Evolutionary conservation across 306 rosid genomes (phyloP).

Genomic region (Dryas alaskensis): DNA sequence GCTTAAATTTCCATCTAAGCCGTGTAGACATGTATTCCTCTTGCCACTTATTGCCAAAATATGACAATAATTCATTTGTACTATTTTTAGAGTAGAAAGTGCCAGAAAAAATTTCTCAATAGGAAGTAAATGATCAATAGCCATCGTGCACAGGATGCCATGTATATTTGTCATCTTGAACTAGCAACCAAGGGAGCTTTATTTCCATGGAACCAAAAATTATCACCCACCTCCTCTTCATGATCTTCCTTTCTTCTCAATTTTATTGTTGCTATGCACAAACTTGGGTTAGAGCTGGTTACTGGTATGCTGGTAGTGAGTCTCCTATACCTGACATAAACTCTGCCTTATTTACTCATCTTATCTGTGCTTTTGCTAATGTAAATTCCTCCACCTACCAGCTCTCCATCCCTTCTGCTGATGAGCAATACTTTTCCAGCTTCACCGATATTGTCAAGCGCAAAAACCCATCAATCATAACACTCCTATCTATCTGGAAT

Average conservation of each 20-base stretch:
- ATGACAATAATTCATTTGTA: no score
- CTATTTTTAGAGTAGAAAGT: no score
- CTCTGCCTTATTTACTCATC: conserved; percentile 43
- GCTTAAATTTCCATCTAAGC: conserved; percentile 10
- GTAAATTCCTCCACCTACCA: conserved; percentile 21
- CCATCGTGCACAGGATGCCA: neutral
- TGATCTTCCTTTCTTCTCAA: neutral
- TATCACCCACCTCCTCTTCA: neutral
- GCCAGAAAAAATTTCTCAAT: no score
- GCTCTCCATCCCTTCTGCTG: conserved; percentile 30
- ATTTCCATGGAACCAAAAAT: conserved; percentile 21
- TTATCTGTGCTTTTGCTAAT: conserved; percentile 39
- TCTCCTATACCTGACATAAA: conserved; percentile 33
- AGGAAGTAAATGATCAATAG: neutral
- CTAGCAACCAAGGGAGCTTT: neutral
- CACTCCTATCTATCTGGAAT: conserved; percentile 42
- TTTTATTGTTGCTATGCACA: conserved; percentile 13
- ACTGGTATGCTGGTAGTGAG: conserved; percentile 32
- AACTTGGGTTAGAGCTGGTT: conserved; percentile 45
- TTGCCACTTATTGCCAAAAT: conserved; percentile 29
- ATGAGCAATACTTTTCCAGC: conserved; percentile 27
- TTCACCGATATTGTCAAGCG: conserved; percentile 32
- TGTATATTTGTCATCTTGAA: neutral
- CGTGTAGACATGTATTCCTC: conserved; percentile 7
- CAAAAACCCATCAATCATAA: conserved; percentile 39